Evolutionary conservation across 129 eudicot species (phyloP).

Genomic region (Calendula officinalis): DNA sequence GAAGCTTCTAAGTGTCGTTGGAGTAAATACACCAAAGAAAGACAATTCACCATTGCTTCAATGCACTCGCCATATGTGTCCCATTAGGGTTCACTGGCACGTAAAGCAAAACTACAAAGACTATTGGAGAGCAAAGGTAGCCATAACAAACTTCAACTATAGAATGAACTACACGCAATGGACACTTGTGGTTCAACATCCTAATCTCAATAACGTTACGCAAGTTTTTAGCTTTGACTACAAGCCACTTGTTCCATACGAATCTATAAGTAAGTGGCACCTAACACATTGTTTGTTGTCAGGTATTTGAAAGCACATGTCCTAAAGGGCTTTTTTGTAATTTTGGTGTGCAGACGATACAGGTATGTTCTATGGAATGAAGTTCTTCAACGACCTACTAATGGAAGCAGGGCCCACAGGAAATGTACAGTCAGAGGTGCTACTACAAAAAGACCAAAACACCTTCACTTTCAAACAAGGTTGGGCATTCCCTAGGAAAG

Average conservation of each 20-base stretch:
- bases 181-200: constrained; percentile 90
- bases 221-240: constrained; percentile 90
- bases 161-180: constrained; percentile 72
- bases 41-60: constrained; percentile 64
- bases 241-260: constrained; percentile 79
- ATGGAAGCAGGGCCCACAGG: constrained; percentile 87
- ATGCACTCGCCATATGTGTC: constrained; percentile 86
- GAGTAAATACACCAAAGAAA: constrained; percentile 58
- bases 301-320: not conserved
- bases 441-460: constrained; percentile 75
- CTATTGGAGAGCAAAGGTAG: constrained; percentile 73
- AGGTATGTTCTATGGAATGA: constrained; percentile 86
- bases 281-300: not conserved
- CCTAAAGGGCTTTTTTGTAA: not conserved
- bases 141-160: constrained; percentile 69
- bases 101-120: constrained; percentile 73
- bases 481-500: constrained; percentile 88
- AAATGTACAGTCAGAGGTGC: constrained; percentile 72
- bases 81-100: constrained; percentile 77
- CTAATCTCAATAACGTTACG: constrained; percentile 76
- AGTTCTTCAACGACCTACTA: constrained; percentile 75
- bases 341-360: constrained; percentile 63
- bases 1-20: constrained; percentile 51
- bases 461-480: constrained; percentile 76
- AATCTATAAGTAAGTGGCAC: constrained; percentile 59